A percentile compares a stretch with the other conserved stretches of the same genome.
phyloP scores from a whole-genome alignment of 2,329 filamentous ascomycete species.

The Neophaeococcomyces mojaviensis region DNA sequence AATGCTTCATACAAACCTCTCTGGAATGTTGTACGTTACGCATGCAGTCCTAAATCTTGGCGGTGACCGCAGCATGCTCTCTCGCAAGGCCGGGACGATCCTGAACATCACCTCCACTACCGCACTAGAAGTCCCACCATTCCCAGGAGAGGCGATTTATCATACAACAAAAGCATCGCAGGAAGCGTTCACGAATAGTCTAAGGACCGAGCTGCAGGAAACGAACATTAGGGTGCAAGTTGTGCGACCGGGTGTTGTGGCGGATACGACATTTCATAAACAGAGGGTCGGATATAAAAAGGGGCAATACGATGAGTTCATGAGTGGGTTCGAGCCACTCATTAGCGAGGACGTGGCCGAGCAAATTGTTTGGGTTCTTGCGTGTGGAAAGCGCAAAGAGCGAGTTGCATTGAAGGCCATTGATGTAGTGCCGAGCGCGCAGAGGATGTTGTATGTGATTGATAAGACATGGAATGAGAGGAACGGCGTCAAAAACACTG shows the following conservation, averaged over 20 bases:
- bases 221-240: conserved; percentile 43
- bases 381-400: conserved; percentile 25
- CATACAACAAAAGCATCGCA: conserved; percentile 42
- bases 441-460: conserved; percentile 28
- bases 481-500: conserved; percentile 1
- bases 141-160: conserved; percentile 44
- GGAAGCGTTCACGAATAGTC: conserved; percentile 43
- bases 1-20: conserved; percentile 44
- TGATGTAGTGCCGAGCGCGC: conserved; percentile 40
- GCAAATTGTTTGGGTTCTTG: conserved; percentile 38
- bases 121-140: conserved; percentile 41
- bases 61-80: conserved; percentile 29
- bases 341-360: conserved; percentile 38
- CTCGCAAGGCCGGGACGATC: conserved; percentile 36
- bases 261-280: conserved; percentile 40
- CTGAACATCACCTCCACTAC: conserved; percentile 44
- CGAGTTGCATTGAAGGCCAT: conserved; percentile 40
- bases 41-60: conserved; percentile 34
- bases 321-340: conserved; percentile 40
- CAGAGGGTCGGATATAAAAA: conserved; percentile 40
- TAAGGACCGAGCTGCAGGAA: conserved; percentile 41
- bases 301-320: conserved; percentile 36
- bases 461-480: conserved; percentile 27
- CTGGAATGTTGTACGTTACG: conserved; percentile 28
- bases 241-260: conserved; percentile 41